Conservation (phyloP, 176 grass and related monocot genomes). For the Phoenix roebelenii region DNA sequence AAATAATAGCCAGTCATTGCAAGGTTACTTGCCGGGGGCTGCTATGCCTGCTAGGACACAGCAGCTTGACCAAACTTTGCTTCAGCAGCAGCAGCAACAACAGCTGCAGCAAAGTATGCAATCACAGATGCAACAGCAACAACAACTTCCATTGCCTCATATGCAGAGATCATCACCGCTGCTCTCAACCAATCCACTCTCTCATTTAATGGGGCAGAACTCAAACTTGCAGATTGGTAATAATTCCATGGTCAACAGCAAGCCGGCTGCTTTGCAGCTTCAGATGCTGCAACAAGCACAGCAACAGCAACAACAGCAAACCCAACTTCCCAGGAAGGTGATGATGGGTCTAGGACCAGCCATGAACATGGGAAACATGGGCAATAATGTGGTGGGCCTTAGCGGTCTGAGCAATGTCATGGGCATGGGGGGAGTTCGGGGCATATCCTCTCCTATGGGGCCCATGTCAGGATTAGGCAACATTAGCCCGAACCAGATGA, state of each 20-base stretch:
- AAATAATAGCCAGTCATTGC: slow-evolving; percentile 48
- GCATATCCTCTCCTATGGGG: slow-evolving; percentile 10
- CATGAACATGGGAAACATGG: slow-evolving; percentile 64
- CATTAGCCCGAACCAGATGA: slow-evolving; percentile 64
- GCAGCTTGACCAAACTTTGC: slow-evolving; percentile 61
- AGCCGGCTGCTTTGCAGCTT: slow-evolving; percentile 30
- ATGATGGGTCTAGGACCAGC: slow-evolving; percentile 63
- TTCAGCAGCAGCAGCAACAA: slow-evolving; percentile 52
- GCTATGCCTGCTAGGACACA: slow-evolving; percentile 54
- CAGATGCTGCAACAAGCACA: slow-evolving; percentile 58
- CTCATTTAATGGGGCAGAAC: slow-evolving; percentile 58
- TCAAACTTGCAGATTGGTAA: slow-evolving; percentile 58
- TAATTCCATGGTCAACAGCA: slow-evolving; percentile 51
- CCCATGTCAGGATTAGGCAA: slow-evolving; percentile 26
- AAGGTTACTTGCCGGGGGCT: slow-evolving; percentile 53
- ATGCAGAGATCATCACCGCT: slow-evolving; percentile 62
- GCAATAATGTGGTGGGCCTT: slow-evolving; percentile 49
- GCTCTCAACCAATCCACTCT: slow-evolving; percentile 51
- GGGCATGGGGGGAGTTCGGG: slow-evolving; percentile 52
- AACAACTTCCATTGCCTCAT: slow-evolving; percentile 55
- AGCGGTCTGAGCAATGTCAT: slow-evolving; percentile 59
- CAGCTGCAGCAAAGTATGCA: slow-evolving; percentile 54
- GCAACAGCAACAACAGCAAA: slow-evolving; percentile 44
- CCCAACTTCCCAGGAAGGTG: slow-evolving; percentile 60
- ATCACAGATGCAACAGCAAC: slow-evolving; percentile 54